Base-by-base conservation (phyloP, 768 basidiomycete species). In the Tricholoma bakamatsutake region DNA sequence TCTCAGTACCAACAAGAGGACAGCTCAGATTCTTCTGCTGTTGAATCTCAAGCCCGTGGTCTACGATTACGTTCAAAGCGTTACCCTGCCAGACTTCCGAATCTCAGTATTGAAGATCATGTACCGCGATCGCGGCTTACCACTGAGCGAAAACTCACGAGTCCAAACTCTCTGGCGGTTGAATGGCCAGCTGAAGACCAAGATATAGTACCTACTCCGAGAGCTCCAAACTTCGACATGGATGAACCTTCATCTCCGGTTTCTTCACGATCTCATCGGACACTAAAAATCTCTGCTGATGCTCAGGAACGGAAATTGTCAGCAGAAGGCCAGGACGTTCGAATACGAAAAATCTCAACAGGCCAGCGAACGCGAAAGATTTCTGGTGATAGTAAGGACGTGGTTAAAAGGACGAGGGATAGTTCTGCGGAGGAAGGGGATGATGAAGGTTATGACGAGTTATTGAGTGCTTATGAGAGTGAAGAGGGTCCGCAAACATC, bases 401-500 rank as follows among this genome's bases (percentile, higher is more conserved):
- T 64, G 21, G 61, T 66, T 33, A 74, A 68, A 60, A 72, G 68
- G 52, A 64, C 69, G 45, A 74, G 81, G 37, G 83, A 85, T 34
- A 89, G 85, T 64, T 81, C 77, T 18, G 88, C 85, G 0, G 85
- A 86, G 52, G 87, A 90, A 56, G 88, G 89, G 4, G 88, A 90
- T 57, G 89, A 90, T 60, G 81, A 82, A 65, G 80, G 86, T 3
- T 90, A 89, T 53, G 87, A 85, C 61, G 89, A 90, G 11, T 64
- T 91, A 53, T 68, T 91, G 57, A 89, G 85, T 65, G 88, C 88
- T 17, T 91, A 91, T 62, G 88, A 90, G 71, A 89, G 88, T 63
- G 88, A 89, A 64, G 85, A 84, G 52, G 75, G 74, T 24, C 58
- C 47, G 61, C 28, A 53, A 42, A 43, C 39, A 35, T 27, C 55